Conservation (phyloP, 495 filamentous ascomycete species). For the Aspergillus ellipticus region DNA sequence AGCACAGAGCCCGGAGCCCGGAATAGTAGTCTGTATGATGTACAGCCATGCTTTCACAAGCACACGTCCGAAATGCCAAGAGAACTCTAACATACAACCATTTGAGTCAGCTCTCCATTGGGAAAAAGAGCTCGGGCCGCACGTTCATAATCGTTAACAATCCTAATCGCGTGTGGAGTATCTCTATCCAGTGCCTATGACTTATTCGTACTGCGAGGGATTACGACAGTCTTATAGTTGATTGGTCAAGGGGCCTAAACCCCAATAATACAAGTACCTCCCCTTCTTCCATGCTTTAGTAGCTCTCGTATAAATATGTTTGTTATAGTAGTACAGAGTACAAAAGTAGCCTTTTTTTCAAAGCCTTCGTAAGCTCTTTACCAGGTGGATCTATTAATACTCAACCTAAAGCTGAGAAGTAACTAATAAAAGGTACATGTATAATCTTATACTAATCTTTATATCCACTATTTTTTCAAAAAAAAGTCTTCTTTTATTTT, state of each 20-base stretch:
- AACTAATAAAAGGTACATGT: too few relatives aligned
- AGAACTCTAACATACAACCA: not conserved
- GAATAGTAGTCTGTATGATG: not conserved
- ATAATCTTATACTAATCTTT: too few relatives aligned
- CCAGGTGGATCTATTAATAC: too few relatives aligned
- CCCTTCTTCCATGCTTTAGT: too few relatives aligned
- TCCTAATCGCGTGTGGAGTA: not conserved
- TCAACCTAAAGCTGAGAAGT: too few relatives aligned
- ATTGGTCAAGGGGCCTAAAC: constrained; percentile 3
- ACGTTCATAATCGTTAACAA: constrained; percentile 9
- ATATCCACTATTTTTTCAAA: too few relatives aligned
- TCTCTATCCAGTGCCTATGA: not conserved
- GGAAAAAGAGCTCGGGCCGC: constrained; percentile 17
- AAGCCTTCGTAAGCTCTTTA: too few relatives aligned
- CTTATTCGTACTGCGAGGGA: not conserved
- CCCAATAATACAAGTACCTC: not conserved
- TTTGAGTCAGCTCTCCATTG: not conserved
- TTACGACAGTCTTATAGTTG: constrained; percentile 1
- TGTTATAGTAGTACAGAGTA: not conserved
- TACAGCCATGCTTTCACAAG: not conserved
- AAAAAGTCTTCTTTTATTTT: too few relatives aligned
- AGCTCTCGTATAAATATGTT: too few relatives aligned
- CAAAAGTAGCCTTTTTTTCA: too few relatives aligned
- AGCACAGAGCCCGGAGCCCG: not conserved
- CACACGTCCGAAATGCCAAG: not conserved